These are phyloP conservation scores for Cephaloascus fragrans DNA, from an alignment of 805 yeast genomes.

Conservation along the genomic window DNA sequence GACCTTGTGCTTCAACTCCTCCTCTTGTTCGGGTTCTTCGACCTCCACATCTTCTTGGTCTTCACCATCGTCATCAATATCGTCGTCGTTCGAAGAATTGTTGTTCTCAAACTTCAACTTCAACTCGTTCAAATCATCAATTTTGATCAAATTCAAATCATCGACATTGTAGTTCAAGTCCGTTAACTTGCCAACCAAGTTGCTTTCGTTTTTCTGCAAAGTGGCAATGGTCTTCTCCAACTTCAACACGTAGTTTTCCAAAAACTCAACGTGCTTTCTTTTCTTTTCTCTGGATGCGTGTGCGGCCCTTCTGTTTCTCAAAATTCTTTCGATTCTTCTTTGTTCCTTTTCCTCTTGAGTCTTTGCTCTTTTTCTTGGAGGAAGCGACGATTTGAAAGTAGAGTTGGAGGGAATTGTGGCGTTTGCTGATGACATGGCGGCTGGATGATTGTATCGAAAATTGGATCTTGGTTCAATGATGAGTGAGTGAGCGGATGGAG, in stretches of 20 bases:
- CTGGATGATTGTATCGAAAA: too few relatives aligned
- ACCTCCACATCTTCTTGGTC: neutral
- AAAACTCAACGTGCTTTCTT: conserved; percentile 79
- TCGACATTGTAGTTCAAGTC: neutral
- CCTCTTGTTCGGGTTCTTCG: neutral
- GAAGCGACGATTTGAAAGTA: conserved; percentile 32
- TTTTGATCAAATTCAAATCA: neutral
- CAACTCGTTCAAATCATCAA: neutral
- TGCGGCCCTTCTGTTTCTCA: conserved; percentile 93
- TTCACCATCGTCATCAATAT: neutral
- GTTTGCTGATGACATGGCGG: too few relatives aligned
- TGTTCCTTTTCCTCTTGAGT: conserved; percentile 97
- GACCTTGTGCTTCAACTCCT: neutral
- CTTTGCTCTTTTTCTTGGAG: conserved; percentile 94
- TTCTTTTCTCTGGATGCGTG: conserved; percentile 96
- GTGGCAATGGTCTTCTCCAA: conserved; percentile 22
- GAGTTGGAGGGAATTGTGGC: neutral
- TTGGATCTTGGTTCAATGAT: too few relatives aligned
- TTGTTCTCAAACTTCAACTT: neutral
- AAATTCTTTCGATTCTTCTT: conserved; percentile 83
- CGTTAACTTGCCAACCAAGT: neutral
- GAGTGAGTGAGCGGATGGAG: too few relatives aligned
- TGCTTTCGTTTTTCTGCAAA: conserved; percentile 6
- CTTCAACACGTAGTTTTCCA: conserved; percentile 50
- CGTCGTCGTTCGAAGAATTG: too few relatives aligned